A percentile compares a stretch with the other conserved stretches of the same genome.
phyloP scores from a whole-genome alignment of 345 rosid species.

The Populus simonii region DNA sequence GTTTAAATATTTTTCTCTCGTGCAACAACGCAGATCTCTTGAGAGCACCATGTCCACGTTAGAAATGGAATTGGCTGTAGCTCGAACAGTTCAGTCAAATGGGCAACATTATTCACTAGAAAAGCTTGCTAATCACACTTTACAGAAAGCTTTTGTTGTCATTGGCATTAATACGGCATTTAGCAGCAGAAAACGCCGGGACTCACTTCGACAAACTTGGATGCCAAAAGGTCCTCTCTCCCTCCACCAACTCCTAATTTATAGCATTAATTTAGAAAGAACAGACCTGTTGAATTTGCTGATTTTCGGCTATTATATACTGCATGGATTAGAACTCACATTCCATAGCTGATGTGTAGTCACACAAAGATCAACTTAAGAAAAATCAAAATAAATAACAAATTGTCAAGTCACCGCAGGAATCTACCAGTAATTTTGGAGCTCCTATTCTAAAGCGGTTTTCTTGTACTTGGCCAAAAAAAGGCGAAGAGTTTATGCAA shows the following conservation, averaged over 20 bases:
- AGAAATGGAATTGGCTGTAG: slow-evolving; percentile 62
- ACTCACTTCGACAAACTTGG: slow-evolving; percentile 78
- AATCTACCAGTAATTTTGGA: too few species aligned
- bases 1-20: background rate
- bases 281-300: background rate
- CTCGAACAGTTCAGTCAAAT: slow-evolving; percentile 29
- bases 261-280: background rate
- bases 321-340: too few species aligned
- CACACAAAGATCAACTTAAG: too few species aligned
- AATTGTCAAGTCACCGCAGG: too few species aligned
- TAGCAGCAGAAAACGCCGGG: slow-evolving; percentile 80
- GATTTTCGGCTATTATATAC: background rate
- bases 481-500: too few species aligned
- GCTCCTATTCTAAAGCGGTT: too few species aligned
- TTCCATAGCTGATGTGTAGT: too few species aligned
- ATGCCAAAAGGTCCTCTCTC: slow-evolving; percentile 57
- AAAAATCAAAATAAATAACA: too few species aligned
- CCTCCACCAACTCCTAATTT: too few species aligned
- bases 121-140: slow-evolving; percentile 37
- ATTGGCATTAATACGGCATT: slow-evolving; percentile 89
- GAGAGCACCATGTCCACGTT: slow-evolving; percentile 63
- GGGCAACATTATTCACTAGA: slow-evolving; percentile 16
- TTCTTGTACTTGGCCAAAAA: too few species aligned
- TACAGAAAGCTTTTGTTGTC: slow-evolving; percentile 68
- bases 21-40: slow-evolving; percentile 42